These are phyloP conservation scores for Arthrobotrys sphaeroides DNA, from an alignment of 2,329 filamentous ascomycete species.

Conservation along the genomic window DNA sequence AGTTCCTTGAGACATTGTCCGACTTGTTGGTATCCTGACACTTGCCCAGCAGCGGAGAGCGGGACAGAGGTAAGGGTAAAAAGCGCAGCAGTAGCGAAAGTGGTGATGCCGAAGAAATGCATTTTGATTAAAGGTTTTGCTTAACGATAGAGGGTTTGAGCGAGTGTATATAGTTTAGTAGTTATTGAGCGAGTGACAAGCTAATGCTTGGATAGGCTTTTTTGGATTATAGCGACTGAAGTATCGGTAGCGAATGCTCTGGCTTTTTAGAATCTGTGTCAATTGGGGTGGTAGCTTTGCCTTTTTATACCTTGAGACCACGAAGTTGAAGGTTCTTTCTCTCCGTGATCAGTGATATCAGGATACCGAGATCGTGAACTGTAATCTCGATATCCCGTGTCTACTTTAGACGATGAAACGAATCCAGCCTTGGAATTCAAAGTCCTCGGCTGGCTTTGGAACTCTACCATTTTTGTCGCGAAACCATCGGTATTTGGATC, in stretches of 20 bases:
- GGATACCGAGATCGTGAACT: background rate
- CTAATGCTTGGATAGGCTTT: background rate
- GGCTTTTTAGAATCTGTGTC: background rate
- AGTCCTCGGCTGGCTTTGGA: background rate
- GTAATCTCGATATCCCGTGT: background rate
- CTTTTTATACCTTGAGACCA: background rate
- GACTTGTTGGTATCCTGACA: background rate
- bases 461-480: background rate
- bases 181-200: background rate
- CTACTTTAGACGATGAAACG: background rate
- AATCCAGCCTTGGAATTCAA: background rate
- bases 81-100: background rate
- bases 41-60: background rate
- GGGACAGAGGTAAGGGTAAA: background rate
- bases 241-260: background rate
- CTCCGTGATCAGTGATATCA: background rate
- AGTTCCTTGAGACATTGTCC: background rate
- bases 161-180: background rate
- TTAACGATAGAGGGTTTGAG: background rate
- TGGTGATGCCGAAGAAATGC: background rate
- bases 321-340: background rate
- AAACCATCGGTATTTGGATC: background rate
- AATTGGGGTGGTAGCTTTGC: background rate
- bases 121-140: background rate
- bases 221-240: background rate